Conservation (phyloP, 2,329 filamentous ascomycete species). For the Westerdykella aurantiaca region DNA sequence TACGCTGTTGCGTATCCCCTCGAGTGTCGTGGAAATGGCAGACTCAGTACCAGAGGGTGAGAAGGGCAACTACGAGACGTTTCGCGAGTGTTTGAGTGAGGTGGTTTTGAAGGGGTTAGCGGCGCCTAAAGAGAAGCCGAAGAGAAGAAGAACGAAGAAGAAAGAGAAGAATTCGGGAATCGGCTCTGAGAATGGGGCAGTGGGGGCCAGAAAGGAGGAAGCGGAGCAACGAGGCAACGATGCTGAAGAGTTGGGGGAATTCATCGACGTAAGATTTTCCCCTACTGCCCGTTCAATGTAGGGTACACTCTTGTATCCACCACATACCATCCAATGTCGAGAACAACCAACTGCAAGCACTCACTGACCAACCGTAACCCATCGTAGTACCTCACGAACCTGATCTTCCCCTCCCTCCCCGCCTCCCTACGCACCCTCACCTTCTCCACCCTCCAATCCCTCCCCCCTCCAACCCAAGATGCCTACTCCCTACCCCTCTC, state of each 20-base stretch:
- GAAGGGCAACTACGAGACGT: constrained; percentile 57
- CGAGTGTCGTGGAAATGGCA: constrained; percentile 20
- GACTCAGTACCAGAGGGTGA: constrained; percentile 33
- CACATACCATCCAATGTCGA: background rate
- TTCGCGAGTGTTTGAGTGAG: constrained; percentile 68
- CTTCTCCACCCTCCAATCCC: constrained; percentile 52
- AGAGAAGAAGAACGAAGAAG: constrained; percentile 40
- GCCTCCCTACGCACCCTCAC: constrained; percentile 55
- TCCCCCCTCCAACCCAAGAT: constrained; percentile 42
- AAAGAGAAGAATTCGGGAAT: constrained; percentile 35
- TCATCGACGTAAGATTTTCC: constrained; percentile 62
- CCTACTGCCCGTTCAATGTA: constrained; percentile 49
- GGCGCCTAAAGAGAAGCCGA: constrained; percentile 38
- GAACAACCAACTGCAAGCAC: background rate
- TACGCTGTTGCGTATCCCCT: background rate
- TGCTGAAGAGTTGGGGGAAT: constrained; percentile 69
- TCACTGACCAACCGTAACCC: background rate
- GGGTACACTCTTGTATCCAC: background rate
- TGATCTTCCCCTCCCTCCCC: constrained; percentile 64
- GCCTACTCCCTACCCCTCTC: constrained; percentile 51
- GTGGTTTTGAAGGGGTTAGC: constrained; percentile 60
- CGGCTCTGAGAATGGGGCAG: constrained; percentile 5
- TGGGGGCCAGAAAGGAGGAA: constrained; percentile 15
- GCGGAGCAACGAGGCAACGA: constrained; percentile 28
- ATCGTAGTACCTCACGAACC: constrained; percentile 63